phyloP scores from a whole-genome alignment of 495 filamentous ascomycete genomes.

The Halenospora varia region DNA sequence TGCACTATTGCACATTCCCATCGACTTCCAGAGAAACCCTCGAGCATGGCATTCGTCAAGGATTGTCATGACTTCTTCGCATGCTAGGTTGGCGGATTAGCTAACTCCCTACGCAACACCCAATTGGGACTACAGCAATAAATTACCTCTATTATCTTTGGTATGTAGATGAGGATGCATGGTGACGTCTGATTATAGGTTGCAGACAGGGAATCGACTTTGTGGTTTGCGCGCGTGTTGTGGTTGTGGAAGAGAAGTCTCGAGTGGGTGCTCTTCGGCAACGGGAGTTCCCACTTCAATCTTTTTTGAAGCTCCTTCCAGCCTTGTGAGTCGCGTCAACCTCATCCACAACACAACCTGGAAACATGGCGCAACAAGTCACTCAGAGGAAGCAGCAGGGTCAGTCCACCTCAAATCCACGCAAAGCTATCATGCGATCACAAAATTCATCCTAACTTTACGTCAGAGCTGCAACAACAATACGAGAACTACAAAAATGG shows the following conservation, averaged over 20 bases:
- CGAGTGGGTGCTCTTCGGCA: neutral
- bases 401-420: conserved; percentile 30
- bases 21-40: conserved; percentile 83
- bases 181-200: conserved; percentile 24
- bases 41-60: conserved; percentile 94
- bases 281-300: neutral
- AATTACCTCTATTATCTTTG: conserved; percentile 77
- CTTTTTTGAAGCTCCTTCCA: neutral
- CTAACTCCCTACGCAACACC: neutral
- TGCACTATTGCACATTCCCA: conserved; percentile 84
- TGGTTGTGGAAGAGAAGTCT: neutral
- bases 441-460: conserved; percentile 5
- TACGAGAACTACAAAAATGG: conserved; percentile 96
- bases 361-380: conserved; percentile 27
- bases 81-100: conserved; percentile 51
- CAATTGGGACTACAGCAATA: neutral
- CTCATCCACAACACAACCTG: neutral
- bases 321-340: neutral
- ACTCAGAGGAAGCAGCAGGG: conserved; percentile 78
- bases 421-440: neutral
- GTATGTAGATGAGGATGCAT: conserved; percentile 99
- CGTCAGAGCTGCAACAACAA: conserved; percentile 82
- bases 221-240: neutral
- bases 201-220: neutral
- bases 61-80: conserved; percentile 86